phyloP scores from a whole-genome alignment of 1,139 yeast genomes.

The Geotrichum phurueaensis region DNA sequence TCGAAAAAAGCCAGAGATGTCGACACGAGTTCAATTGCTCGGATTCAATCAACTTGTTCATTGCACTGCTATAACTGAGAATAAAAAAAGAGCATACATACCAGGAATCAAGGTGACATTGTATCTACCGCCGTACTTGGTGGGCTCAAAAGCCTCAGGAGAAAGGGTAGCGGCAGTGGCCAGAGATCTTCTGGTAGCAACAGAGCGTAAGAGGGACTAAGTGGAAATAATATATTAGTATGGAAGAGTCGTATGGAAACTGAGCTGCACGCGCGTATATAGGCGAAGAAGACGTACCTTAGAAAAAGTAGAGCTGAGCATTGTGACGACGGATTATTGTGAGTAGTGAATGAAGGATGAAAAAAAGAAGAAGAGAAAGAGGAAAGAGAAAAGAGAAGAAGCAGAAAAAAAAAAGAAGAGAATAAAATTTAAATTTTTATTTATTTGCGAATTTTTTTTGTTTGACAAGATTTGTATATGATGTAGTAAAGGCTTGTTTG shows the following conservation, averaged over 20 bases:
- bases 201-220: constrained; percentile 17
- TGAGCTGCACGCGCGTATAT: neutral
- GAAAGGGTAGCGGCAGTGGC: constrained; percentile 23
- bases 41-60: neutral
- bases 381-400: neutral
- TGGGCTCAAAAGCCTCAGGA: constrained; percentile 51
- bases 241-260: neutral
- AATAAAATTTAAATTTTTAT: neutral
- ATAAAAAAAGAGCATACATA: constrained; percentile 23
- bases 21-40: neutral
- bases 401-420: neutral
- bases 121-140: constrained; percentile 91
- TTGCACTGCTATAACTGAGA: neutral
- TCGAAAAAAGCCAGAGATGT: neutral
- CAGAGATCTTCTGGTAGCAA: constrained; percentile 23
- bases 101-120: constrained; percentile 92
- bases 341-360: neutral
- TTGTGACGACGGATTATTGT: neutral
- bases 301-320: neutral
- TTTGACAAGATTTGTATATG: too few relatives aligned
- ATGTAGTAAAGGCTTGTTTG: neutral
- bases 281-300: neutral
- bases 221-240: neutral
- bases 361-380: neutral
- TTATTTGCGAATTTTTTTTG: neutral